Evolutionary conservation across 345 rosid species (phyloP).

Genomic region (Hibiscus mutabilis): DNA sequence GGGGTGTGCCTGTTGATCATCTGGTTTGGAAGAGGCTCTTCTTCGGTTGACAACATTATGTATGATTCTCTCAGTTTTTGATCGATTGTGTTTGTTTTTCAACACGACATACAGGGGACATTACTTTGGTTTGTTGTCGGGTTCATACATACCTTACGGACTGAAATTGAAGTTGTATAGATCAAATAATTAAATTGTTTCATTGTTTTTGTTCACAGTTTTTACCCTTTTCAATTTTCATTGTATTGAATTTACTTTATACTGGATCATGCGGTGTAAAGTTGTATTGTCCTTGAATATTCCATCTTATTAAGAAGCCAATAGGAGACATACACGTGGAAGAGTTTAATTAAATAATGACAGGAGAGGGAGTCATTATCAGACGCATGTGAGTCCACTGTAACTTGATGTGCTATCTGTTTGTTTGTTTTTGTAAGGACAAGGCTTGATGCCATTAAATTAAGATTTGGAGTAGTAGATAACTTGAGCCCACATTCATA

Average conservation of each 20-base stretch:
- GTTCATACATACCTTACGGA: slow-evolving; percentile 6
- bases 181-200: slow-evolving; percentile 6
- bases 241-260: no score
- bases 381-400: not conserved
- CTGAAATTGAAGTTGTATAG: slow-evolving; percentile 25
- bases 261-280: no score
- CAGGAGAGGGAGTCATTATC: no score
- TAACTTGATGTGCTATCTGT: not conserved
- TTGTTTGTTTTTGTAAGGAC: no score
- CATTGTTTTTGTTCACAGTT: slow-evolving; percentile 11
- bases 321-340: no score
- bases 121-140: not conserved
- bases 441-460: not conserved
- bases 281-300: no score
- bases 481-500: not conserved
- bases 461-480: not conserved
- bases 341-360: no score
- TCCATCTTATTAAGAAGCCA: no score
- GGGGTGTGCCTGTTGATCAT: slow-evolving; percentile 17
- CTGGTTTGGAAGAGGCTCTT: not conserved
- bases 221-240: not conserved
- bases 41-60: not conserved
- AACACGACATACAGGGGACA: not conserved
- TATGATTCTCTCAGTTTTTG: not conserved
- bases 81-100: not conserved